These are phyloP conservation scores for Acacia confusa DNA, from an alignment of 306 rosid species.

Conservation along the genomic window DNA sequence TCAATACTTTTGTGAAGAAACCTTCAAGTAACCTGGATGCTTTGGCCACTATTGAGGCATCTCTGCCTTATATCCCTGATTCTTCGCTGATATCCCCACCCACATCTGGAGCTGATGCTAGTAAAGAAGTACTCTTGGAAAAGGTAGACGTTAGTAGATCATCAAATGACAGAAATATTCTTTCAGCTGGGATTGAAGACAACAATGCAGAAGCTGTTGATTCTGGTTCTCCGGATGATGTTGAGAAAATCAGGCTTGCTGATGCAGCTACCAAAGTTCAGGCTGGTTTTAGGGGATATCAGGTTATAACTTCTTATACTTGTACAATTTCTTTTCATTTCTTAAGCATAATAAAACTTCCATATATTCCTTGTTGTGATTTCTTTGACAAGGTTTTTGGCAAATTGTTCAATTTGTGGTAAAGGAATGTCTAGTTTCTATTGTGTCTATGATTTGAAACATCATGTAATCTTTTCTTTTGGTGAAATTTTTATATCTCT, in stretches of 20 bases:
- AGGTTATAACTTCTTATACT: slow-evolving; percentile 40
- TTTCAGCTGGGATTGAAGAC: slow-evolving; percentile 33
- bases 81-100: slow-evolving; percentile 52
- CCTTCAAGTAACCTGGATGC: slow-evolving; percentile 45
- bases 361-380: background rate
- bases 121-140: slow-evolving; percentile 39
- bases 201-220: slow-evolving; percentile 24
- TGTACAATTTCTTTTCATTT: background rate
- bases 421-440: background rate
- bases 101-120: slow-evolving; percentile 36
- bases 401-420: background rate
- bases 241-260: slow-evolving; percentile 40
- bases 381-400: background rate
- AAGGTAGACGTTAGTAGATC: slow-evolving; percentile 39
- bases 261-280: slow-evolving; percentile 66
- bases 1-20: slow-evolving; percentile 42
- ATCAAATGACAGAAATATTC: slow-evolving; percentile 33
- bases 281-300: slow-evolving; percentile 73
- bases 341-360: background rate
- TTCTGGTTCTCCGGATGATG: slow-evolving; percentile 41
- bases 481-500: background rate
- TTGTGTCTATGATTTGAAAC: background rate
- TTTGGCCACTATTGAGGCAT: slow-evolving; percentile 43
- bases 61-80: slow-evolving; percentile 41
- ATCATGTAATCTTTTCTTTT: background rate